Evolutionary conservation across 257 asterid genomes (phyloP), one percentile per base, ranked within the genome.

Genomic region (Primulina tabacum): DNA sequence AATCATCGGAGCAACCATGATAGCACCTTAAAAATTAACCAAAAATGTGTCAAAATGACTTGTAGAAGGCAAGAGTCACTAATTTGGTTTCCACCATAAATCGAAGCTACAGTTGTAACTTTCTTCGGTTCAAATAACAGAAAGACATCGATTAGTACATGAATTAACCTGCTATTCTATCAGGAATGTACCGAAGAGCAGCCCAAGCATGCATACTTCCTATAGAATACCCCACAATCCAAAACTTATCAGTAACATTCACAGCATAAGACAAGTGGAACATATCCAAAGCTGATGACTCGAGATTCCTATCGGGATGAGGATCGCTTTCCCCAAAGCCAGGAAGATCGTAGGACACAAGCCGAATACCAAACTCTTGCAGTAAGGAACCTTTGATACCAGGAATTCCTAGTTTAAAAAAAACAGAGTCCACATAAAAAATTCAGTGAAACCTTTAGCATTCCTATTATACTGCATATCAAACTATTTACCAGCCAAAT

Each of bases 251-350:
- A 2, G 90, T 84, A 55, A 94, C 65, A 78, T 85, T 86, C 81
- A 88, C 81, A 64, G 96, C 84, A 81, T 86, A 87, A 6, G 99
- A 87, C 70, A 94, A 82, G 82, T 94, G 91, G 38, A 91, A 74
- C 74, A 94, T 81, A 81, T 94, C 99, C 87, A 89, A 21, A 73
- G 99, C 96, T 16, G 97, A 94, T 40, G 99, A 82, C 79, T 94
- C 97, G 20, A 94, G 97, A 79, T 86, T 68, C 81, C 99, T 84
- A 38, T 53, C 55, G 18, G 92, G 96, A 83, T 94, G 95, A 68
- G 99, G 95, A 79, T 89, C 99, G 70, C 99, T 94, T 77, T 94
- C 96, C 35, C 99, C 99, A 77, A 94, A 88, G 29, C 99, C 99
- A 4, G 99, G 99, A 76, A 89, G 87, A 79, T 94, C 99, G 72